Percentiles rank a stretch among this genome's conserved stretches.
Conservation (phyloP, 139 green algal genomes). For the Pleodorina starrii region DNA sequence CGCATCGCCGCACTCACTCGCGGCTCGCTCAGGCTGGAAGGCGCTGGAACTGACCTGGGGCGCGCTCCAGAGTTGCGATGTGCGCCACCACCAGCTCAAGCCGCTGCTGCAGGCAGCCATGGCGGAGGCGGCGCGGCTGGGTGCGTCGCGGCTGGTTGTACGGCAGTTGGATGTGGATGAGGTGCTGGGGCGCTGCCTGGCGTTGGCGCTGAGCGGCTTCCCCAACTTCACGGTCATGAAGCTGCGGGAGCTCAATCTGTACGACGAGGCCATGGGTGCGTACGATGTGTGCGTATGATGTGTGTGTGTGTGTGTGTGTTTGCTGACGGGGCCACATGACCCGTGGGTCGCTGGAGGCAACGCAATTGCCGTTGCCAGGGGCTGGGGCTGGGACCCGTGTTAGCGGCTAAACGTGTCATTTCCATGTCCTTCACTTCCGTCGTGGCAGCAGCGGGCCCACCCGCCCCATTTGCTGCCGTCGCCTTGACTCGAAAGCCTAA, state of each 20-base stretch:
- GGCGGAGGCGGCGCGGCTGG: slow-evolving; percentile 43
- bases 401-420: no score
- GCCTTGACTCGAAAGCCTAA: no score
- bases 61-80: slow-evolving; percentile 27
- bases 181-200: slow-evolving; percentile 21
- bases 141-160: background rate
- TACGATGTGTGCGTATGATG: no score
- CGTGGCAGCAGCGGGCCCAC: no score
- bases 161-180: slow-evolving; percentile 49
- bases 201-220: slow-evolving; percentile 45
- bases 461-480: no score
- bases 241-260: slow-evolving; percentile 55
- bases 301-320: no score
- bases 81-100: slow-evolving; percentile 13
- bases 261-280: slow-evolving; percentile 49
- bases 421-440: no score
- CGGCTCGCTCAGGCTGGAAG: slow-evolving; percentile 26
- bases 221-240: slow-evolving; percentile 10
- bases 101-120: slow-evolving; percentile 51
- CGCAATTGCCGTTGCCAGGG: no score
- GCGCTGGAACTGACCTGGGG: slow-evolving; percentile 45
- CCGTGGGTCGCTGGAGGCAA: no score
- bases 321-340: no score
- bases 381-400: no score
- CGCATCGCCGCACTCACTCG: no score